A percentile compares a stretch with the other conserved stretches of the same genome.
Evolutionary conservation across 768 basidiomycete species (phyloP).

Genomic region (Xerocomellus dryophilus): DNA sequence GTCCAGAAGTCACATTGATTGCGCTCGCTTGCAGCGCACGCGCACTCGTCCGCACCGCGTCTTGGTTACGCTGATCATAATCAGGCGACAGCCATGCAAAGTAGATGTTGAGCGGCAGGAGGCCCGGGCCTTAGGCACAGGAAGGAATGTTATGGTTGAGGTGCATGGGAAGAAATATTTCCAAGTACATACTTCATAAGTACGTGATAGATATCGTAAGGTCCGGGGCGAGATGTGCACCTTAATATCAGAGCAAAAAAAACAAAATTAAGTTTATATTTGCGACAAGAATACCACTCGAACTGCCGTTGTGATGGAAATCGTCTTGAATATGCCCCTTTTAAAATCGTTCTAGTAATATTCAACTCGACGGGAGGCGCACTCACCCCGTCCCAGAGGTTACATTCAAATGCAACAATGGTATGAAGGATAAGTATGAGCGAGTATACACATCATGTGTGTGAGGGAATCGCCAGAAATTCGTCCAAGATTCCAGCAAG

Average conservation of each 20-base stretch:
- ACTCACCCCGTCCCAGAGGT: slow-evolving; percentile 4
- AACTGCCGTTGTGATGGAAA: no score
- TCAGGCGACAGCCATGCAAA: neutral
- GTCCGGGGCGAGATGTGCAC: neutral
- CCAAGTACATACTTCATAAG: no score
- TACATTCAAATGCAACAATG: neutral
- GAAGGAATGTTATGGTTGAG: slow-evolving; percentile 37
- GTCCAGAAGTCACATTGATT: no score
- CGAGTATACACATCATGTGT: neutral
- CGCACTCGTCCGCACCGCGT: slow-evolving; percentile 37
- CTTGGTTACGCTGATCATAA: slow-evolving; percentile 23
- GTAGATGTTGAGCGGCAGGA: slow-evolving; percentile 48
- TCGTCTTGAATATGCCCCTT: neutral
- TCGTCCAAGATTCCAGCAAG: slow-evolving; percentile 12
- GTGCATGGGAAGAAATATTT: slow-evolving; percentile 47
- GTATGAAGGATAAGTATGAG: slow-evolving; percentile 8
- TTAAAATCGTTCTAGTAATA: neutral
- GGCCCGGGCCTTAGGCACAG: slow-evolving; percentile 31
- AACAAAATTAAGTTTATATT: neutral
- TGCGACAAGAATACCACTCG: neutral
- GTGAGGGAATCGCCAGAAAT: no score
- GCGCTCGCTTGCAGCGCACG: slow-evolving; percentile 31
- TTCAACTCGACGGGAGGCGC: neutral
- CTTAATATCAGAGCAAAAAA: slow-evolving; percentile 11
- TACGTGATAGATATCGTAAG: neutral